Evolutionary conservation across 1,139 yeast species (phyloP).

Genomic region (Pichia sp.): DNA sequence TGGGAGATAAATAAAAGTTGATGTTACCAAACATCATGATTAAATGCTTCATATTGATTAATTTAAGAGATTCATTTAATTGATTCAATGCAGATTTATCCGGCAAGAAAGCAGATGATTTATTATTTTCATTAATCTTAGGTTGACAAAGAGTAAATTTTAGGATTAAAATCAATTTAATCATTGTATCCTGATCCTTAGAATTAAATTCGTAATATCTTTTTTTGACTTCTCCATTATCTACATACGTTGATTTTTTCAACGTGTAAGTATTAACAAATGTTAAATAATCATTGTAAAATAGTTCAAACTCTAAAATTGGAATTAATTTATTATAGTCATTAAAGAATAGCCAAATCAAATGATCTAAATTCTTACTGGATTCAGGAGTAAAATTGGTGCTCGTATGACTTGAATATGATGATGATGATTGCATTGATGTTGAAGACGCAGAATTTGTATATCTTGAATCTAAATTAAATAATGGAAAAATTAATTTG

Average conservation of each 20-base stretch:
- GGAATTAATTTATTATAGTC: constrained; percentile 55
- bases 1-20: constrained; percentile 24
- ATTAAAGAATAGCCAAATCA: constrained; percentile 47
- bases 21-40: constrained; percentile 25
- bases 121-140: constrained; percentile 14
- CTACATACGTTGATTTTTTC: constrained; percentile 42
- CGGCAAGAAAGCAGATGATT: constrained; percentile 20
- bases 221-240: constrained; percentile 27
- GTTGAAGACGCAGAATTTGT: neutral
- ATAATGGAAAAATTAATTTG: constrained; percentile 29
- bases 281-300: constrained; percentile 52
- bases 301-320: constrained; percentile 51
- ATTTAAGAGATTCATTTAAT: constrained; percentile 30
- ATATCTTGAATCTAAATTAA: constrained; percentile 11
- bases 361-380: constrained; percentile 42
- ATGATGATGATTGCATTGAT: neutral
- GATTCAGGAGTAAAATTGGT: constrained; percentile 3
- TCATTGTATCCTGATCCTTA: constrained; percentile 46
- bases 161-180: constrained; percentile 33
- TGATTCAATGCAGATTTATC: constrained; percentile 25
- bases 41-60: constrained; percentile 27
- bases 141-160: constrained; percentile 30
- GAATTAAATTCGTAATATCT: constrained; percentile 42
- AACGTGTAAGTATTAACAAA: constrained; percentile 50
- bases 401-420: neutral